Conservation (phyloP, 345 rosid species). For the Populus tremula region DNA sequence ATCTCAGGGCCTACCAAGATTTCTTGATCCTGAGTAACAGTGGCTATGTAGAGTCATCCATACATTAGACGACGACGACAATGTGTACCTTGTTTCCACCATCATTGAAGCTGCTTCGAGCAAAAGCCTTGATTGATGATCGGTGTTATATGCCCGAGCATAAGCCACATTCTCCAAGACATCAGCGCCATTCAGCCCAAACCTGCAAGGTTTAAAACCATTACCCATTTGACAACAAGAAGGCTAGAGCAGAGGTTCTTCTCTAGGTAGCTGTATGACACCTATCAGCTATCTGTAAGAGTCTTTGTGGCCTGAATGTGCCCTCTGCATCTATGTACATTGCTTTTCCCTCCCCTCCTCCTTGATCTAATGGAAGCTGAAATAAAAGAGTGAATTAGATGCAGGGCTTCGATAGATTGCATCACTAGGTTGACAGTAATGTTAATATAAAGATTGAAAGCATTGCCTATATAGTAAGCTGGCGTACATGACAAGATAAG, state of each 20-base stretch:
- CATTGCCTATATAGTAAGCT: not conserved
- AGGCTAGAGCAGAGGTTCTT: conserved; percentile 9
- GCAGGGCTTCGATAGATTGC: not conserved
- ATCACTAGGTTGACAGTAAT: not conserved
- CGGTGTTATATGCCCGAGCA: conserved; percentile 97
- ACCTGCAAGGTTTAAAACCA: conserved; percentile 44
- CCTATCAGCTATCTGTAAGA: conserved; percentile 93
- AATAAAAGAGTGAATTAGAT: conserved; percentile 16
- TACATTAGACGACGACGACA: not conserved
- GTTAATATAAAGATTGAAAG: not conserved
- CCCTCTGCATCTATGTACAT: conserved; percentile 99
- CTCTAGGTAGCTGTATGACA: conserved; percentile 18
- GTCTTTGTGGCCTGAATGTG: conserved; percentile 93
- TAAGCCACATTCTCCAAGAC: conserved; percentile 97
- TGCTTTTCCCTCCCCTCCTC: conserved; percentile 97
- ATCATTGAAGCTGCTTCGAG: conserved; percentile 99
- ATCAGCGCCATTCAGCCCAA: conserved; percentile 89
- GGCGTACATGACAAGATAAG: not conserved
- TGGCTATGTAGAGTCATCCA: not conserved
- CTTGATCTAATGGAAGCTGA: conserved; percentile 98
- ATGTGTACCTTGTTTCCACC: conserved; percentile 81
- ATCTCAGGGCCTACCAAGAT: not conserved
- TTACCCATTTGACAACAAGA: conserved; percentile 8
- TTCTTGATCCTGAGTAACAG: not conserved
- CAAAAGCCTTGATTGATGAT: conserved; percentile 93